Evolutionary conservation across 768 basidiomycete genomes (phyloP).

Genomic region (Termitomyces sp.): DNA sequence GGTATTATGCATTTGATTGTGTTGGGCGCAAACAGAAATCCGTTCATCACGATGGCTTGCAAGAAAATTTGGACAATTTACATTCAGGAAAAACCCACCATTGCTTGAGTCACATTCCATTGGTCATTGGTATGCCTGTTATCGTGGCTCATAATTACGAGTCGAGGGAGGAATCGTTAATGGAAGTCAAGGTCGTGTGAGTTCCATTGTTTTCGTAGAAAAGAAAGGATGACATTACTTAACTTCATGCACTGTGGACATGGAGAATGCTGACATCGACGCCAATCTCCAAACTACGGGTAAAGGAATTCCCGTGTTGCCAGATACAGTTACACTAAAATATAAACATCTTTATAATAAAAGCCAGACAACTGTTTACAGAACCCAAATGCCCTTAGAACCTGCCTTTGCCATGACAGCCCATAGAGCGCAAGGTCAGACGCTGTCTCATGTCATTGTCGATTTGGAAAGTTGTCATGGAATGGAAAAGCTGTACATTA

Average conservation of each 20-base stretch:
- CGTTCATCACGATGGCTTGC: too few relatives aligned
- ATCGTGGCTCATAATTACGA: too few relatives aligned
- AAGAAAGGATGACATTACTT: too few relatives aligned
- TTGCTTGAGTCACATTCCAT: too few relatives aligned
- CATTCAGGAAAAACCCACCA: too few relatives aligned
- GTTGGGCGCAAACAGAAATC: too few relatives aligned
- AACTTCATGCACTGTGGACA: not conserved
- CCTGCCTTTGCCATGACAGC: conserved; percentile 41
- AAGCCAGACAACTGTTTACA: not conserved
- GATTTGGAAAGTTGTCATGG: conserved; percentile 30
- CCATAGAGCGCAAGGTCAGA: conserved; percentile 39
- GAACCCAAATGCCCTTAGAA: conserved; percentile 32
- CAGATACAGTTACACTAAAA: not conserved
- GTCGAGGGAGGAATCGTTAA: too few relatives aligned
- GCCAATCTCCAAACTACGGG: not conserved
- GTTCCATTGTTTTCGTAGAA: too few relatives aligned
- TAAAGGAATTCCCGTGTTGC: not conserved
- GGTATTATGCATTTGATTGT: too few relatives aligned
- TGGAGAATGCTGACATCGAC: not conserved
- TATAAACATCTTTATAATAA: not conserved
- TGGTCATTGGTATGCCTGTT: too few relatives aligned
- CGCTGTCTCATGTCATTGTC: conserved; percentile 27
- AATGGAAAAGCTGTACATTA: conserved; percentile 38
- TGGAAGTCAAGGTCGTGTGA: too few relatives aligned
- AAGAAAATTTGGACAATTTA: too few relatives aligned